These are phyloP conservation scores for Phytophthora megakarya DNA, from an alignment of 352 stramenopile species.

Conservation along the genomic window DNA sequence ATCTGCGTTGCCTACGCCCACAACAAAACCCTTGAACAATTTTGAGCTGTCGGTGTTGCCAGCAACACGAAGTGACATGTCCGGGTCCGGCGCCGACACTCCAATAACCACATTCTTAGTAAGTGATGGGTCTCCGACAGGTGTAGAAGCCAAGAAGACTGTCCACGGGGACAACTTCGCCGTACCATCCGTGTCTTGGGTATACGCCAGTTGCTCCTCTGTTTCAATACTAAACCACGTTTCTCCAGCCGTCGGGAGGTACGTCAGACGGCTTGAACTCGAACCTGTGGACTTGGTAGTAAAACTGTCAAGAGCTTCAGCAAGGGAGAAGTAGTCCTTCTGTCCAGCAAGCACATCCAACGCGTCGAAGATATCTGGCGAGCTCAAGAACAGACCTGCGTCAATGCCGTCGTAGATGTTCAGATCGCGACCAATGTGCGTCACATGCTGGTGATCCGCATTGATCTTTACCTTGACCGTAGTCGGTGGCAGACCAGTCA, in stretches of 20 bases:
- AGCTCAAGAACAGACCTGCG: constrained; percentile 75
- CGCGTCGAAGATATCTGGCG: constrained; percentile 67
- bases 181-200: constrained; percentile 71
- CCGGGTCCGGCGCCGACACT: constrained; percentile 60
- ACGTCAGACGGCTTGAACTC: constrained; percentile 63
- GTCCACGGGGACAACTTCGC: constrained; percentile 75
- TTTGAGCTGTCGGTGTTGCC: constrained; percentile 55
- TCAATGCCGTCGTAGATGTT: constrained; percentile 68
- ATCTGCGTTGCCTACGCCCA: constrained; percentile 68
- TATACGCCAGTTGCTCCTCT: constrained; percentile 79
- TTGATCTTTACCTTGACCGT: constrained; percentile 68
- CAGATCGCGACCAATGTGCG: constrained; percentile 62
- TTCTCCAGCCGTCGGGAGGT: constrained; percentile 65
- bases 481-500: constrained; percentile 63
- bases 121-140: constrained; percentile 45
- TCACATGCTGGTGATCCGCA: constrained; percentile 56
- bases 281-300: constrained; percentile 27
- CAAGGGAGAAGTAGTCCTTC: constrained; percentile 77
- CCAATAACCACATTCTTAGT: constrained; percentile 83
- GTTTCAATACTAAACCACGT: constrained; percentile 88
- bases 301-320: constrained; percentile 74
- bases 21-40: constrained; percentile 74
- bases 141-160: constrained; percentile 73
- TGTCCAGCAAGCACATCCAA: constrained; percentile 62
- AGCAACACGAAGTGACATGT: constrained; percentile 69